Evolutionary conservation across 2,329 filamentous ascomycete species (phyloP).

Genomic region (Gaeumannomyces sp.): DNA sequence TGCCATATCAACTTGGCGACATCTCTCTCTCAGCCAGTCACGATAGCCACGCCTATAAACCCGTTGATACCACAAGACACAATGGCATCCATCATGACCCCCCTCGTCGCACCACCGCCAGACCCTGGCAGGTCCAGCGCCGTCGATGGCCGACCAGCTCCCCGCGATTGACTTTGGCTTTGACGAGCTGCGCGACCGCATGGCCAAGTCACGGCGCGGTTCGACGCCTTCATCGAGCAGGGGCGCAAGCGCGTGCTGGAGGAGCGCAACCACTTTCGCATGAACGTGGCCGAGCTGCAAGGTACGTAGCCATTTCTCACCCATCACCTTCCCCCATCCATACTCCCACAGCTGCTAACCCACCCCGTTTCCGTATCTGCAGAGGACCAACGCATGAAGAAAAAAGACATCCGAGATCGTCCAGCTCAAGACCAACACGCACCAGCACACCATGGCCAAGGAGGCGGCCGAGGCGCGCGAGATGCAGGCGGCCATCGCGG

Average conservation of each 20-base stretch:
- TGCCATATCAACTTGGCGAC: too few species aligned
- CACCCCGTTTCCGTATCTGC: conserved; percentile 4
- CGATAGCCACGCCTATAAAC: too few species aligned
- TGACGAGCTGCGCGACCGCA: conserved; percentile 88
- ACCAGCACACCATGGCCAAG: conserved; percentile 69
- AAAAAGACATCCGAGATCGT: conserved; percentile 81
- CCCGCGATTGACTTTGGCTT: conserved; percentile 94
- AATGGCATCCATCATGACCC: conserved; percentile 59
- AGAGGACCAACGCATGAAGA: conserved; percentile 91
- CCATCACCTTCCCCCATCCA: not conserved
- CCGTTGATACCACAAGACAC: conserved; percentile 10
- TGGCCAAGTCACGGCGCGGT: conserved; percentile 82
- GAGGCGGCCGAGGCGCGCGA: conserved; percentile 72
- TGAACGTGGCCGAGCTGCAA: conserved; percentile 83
- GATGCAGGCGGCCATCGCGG: conserved; percentile 58
- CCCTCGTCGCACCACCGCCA: conserved; percentile 50
- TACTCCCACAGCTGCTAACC: too few species aligned
- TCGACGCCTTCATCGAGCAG: conserved; percentile 90
- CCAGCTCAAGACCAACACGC: conserved; percentile 61
- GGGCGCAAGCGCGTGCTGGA: conserved; percentile 85
- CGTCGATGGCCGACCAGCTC: conserved; percentile 65
- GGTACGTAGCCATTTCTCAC: conserved; percentile 46
- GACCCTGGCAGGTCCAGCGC: conserved; percentile 49
- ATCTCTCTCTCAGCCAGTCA: too few species aligned
- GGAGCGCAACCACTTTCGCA: conserved; percentile 88